phyloP scores from a whole-genome alignment of 2,329 filamentous ascomycete species.

The Penicillium sp. region DNA sequence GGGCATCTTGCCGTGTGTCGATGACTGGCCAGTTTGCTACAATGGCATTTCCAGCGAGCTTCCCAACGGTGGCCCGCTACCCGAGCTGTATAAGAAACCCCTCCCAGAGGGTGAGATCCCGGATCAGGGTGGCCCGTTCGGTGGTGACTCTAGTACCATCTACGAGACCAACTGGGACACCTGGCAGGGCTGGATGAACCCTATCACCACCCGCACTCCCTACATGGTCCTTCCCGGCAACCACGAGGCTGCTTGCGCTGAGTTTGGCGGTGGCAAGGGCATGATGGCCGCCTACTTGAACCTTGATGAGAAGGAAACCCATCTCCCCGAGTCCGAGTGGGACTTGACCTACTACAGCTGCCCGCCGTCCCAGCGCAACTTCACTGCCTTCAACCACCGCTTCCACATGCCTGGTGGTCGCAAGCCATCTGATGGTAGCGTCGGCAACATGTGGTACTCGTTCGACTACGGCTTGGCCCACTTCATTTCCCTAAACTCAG shows the following conservation, averaged over 20 bases:
- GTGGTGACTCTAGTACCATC: slow-evolving; percentile 51
- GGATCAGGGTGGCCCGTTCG: slow-evolving; percentile 48
- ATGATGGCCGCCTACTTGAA: slow-evolving; percentile 50
- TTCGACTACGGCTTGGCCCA: slow-evolving; percentile 56
- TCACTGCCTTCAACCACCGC: slow-evolving; percentile 52
- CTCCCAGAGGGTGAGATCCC: slow-evolving; percentile 47
- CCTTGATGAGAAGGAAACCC: too few species aligned
- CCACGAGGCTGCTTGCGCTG: slow-evolving; percentile 51
- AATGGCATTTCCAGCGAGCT: slow-evolving; percentile 48
- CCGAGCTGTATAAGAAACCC: slow-evolving; percentile 47
- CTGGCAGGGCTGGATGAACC: slow-evolving; percentile 52
- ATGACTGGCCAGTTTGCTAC: slow-evolving; percentile 54
- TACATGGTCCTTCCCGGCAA: slow-evolving; percentile 56
- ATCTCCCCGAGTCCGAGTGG: too few species aligned
- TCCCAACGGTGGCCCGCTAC: slow-evolving; percentile 37
- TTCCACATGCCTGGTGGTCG: slow-evolving; percentile 55
- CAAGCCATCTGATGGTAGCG: too few species aligned
- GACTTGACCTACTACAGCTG: slow-evolving; percentile 53
- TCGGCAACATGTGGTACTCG: slow-evolving; percentile 56
- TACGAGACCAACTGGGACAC: slow-evolving; percentile 55
- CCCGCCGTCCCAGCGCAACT: slow-evolving; percentile 53
- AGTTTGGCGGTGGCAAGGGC: slow-evolving; percentile 50
- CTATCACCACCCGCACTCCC: slow-evolving; percentile 45
- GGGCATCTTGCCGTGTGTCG: slow-evolving; percentile 50
- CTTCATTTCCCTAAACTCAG: slow-evolving; percentile 50